Conservation (phyloP, 768 basidiomycete species). For the Porpolomopsis calyptriformis region DNA sequence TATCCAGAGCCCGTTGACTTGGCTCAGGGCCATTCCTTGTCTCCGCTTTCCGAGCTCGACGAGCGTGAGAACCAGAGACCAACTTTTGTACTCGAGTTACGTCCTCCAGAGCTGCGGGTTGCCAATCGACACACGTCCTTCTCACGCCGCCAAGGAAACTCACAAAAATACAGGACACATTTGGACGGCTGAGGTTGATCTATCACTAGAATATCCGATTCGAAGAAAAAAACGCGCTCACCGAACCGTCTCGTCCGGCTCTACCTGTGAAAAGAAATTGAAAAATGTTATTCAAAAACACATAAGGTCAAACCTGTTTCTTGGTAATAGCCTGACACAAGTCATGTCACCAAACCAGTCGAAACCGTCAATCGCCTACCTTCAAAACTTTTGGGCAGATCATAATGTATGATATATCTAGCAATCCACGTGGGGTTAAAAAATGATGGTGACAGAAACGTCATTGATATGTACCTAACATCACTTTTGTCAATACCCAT, state of each 20-base stretch:
- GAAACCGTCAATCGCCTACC: constrained; percentile 28
- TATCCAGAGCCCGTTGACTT: constrained; percentile 57
- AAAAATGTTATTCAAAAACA: constrained; percentile 2
- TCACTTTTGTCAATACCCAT: constrained; percentile 81
- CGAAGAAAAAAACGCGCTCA: constrained; percentile 22
- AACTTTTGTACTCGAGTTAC: constrained; percentile 43
- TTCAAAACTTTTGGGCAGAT: constrained; percentile 77
- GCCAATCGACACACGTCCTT: background rate
- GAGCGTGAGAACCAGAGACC: constrained; percentile 36
- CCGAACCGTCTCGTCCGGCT: constrained; percentile 68
- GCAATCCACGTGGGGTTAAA: background rate
- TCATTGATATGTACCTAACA: constrained; percentile 38
- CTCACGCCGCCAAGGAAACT: constrained; percentile 13
- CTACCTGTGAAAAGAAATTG: constrained; percentile 37
- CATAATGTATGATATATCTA: constrained; percentile 73
- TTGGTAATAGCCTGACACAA: constrained; percentile 63
- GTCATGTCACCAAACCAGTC: constrained; percentile 2
- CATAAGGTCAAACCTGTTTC: constrained; percentile 51
- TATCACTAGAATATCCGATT: background rate
- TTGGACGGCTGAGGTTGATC: constrained; percentile 53
- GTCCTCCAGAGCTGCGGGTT: constrained; percentile 54
- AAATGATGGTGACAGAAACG: background rate
- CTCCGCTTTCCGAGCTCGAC: constrained; percentile 32
- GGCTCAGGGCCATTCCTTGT: constrained; percentile 44
- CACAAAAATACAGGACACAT: constrained; percentile 77